Percentiles rank a stretch among this genome's conserved stretches.
These are phyloP conservation scores for Protea cynaroides DNA, from an alignment of 164 flowering plant genomes.

Conservation along the genomic window DNA sequence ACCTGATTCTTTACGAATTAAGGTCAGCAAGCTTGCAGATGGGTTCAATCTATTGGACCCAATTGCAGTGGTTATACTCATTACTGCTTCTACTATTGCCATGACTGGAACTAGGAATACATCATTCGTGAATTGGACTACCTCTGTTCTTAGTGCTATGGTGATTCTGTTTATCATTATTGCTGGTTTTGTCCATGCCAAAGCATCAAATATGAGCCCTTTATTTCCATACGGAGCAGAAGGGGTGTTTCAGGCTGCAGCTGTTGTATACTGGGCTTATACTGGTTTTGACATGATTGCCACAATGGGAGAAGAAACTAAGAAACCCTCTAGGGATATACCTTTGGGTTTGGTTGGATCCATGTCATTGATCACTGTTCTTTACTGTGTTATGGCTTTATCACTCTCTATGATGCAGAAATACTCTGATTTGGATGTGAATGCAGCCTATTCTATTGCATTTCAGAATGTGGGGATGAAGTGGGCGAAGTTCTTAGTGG, in stretches of 20 bases:
- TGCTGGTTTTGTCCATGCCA: slow-evolving; percentile 42
- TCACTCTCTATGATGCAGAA: slow-evolving; percentile 57
- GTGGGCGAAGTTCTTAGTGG: slow-evolving; percentile 72
- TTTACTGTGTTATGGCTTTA: slow-evolving; percentile 76
- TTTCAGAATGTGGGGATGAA: slow-evolving; percentile 63
- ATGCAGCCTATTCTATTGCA: slow-evolving; percentile 72
- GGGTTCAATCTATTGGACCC: slow-evolving; percentile 72
- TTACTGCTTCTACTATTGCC: slow-evolving; percentile 40
- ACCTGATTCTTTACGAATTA: slow-evolving; percentile 45
- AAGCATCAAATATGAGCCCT: slow-evolving; percentile 42
- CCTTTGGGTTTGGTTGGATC: slow-evolving; percentile 75
- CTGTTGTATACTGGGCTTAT: slow-evolving; percentile 73
- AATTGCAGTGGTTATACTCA: slow-evolving; percentile 42
- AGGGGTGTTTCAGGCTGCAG: slow-evolving; percentile 63
- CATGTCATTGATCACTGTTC: slow-evolving; percentile 57
- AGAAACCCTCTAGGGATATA: slow-evolving; percentile 61
- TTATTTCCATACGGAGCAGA: slow-evolving; percentile 53
- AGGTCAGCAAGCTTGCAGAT: slow-evolving; percentile 22
- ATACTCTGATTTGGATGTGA: slow-evolving; percentile 53
- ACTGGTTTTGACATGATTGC: slow-evolving; percentile 84
- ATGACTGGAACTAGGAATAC: slow-evolving; percentile 46
- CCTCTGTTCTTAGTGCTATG: slow-evolving; percentile 27
- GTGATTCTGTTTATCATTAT: slow-evolving; percentile 45
- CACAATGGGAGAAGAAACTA: slow-evolving; percentile 84
- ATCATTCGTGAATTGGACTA: slow-evolving; percentile 48